Conservation (phyloP, 1,284 basidiomycete species). For the Malassezia japonica region DNA sequence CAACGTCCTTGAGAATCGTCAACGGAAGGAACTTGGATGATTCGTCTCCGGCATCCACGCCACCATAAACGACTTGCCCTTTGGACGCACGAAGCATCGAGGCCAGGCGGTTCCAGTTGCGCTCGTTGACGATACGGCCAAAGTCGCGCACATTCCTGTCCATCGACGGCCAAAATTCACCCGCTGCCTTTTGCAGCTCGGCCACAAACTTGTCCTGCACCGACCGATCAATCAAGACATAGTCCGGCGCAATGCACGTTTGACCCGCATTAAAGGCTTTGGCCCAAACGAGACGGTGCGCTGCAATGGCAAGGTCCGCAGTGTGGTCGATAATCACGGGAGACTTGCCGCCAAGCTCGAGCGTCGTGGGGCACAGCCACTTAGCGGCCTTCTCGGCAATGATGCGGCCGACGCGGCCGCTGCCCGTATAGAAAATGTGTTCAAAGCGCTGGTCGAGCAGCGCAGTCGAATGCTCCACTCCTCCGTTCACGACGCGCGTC, state of each 20-base stretch:
- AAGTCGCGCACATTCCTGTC: slow-evolving; percentile 52
- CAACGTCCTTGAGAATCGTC: slow-evolving; percentile 59
- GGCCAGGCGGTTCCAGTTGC: slow-evolving; percentile 60
- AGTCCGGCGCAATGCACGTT: slow-evolving; percentile 61
- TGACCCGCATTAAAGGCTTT: slow-evolving; percentile 59
- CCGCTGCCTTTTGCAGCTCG: slow-evolving; percentile 57
- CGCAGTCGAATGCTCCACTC: slow-evolving; percentile 63
- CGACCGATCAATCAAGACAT: slow-evolving; percentile 61
- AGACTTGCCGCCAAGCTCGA: slow-evolving; percentile 74
- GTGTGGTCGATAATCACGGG: slow-evolving; percentile 69
- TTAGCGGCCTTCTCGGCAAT: slow-evolving; percentile 75
- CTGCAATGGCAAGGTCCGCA: slow-evolving; percentile 50
- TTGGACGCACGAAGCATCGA: slow-evolving; percentile 60
- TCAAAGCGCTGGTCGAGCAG: slow-evolving; percentile 74
- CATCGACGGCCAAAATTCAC: slow-evolving; percentile 38
- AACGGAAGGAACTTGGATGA: slow-evolving; percentile 59
- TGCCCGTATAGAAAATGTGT: slow-evolving; percentile 58
- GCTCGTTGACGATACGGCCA: slow-evolving; percentile 53
- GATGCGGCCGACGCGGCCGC: slow-evolving; percentile 64
- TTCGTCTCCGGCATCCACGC: slow-evolving; percentile 55
- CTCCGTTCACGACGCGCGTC: slow-evolving; percentile 67
- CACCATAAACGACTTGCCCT: slow-evolving; percentile 64
- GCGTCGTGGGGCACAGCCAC: slow-evolving; percentile 69
- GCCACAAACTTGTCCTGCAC: slow-evolving; percentile 59
- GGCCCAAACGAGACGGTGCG: slow-evolving; percentile 64